Percentiles rank a stretch among this genome's conserved stretches.
Conservation (phyloP, 192 early-diverging fungal species). For the Dissophora globulifera region DNA sequence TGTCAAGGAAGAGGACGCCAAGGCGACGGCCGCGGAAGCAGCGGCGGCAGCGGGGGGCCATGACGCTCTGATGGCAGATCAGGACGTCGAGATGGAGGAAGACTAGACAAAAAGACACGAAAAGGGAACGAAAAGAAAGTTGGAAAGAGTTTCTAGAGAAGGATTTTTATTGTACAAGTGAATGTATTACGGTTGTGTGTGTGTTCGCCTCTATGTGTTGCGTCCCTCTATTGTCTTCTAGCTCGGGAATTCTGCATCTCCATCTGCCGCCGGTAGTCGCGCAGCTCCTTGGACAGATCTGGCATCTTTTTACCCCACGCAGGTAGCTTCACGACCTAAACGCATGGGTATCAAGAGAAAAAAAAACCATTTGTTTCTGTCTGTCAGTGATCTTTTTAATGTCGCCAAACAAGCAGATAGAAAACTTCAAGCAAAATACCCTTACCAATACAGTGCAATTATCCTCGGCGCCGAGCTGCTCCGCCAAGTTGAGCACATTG, state of each 20-base stretch:
- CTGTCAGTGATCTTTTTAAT: too few relatives aligned
- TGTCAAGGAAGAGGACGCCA: slow-evolving; percentile 24
- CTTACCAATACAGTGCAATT: slow-evolving; percentile 73
- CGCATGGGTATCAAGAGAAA: too few relatives aligned
- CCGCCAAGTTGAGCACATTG: slow-evolving; percentile 69
- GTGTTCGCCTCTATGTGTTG: neutral
- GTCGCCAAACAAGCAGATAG: too few relatives aligned
- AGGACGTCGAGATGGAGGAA: too few relatives aligned
- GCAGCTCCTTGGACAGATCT: slow-evolving; percentile 73
- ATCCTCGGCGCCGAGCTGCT: slow-evolving; percentile 75
- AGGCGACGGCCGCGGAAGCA: neutral
- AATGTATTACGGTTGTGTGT: neutral
- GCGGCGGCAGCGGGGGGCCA: too few relatives aligned
- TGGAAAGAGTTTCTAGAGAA: too few relatives aligned
- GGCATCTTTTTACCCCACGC: slow-evolving; percentile 74
- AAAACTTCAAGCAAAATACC: neutral
- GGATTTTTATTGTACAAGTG: too few relatives aligned
- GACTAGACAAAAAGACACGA: too few relatives aligned
- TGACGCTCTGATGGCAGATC: too few relatives aligned
- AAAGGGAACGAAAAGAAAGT: too few relatives aligned
- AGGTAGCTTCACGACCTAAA: slow-evolving; percentile 73
- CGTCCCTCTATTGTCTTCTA: slow-evolving; percentile 31
- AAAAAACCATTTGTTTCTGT: too few relatives aligned
- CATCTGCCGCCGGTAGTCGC: slow-evolving; percentile 68
- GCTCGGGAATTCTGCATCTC: slow-evolving; percentile 55